Evolutionary conservation across 768 basidiomycete species (phyloP).

Genomic region (Lactarius tabidus): DNA sequence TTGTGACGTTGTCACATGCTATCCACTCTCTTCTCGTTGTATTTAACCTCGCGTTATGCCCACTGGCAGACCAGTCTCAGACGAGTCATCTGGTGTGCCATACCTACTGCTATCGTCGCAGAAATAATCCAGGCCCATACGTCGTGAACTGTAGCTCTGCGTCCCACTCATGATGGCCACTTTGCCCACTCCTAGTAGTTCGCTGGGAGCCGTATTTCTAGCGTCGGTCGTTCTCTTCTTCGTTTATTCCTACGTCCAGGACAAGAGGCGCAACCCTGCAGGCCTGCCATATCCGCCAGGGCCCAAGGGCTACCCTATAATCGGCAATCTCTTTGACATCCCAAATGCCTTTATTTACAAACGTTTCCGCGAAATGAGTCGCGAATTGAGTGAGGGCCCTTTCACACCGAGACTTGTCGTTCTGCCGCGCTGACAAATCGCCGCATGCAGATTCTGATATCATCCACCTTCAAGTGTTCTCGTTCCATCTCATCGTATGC

Average conservation of each 20-base stretch:
- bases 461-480: constrained; percentile 30
- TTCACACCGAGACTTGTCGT: too few species aligned
- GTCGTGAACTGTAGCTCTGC: background rate
- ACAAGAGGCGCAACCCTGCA: constrained; percentile 21
- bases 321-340: constrained; percentile 28
- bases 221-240: constrained; percentile 5
- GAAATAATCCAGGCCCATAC: background rate
- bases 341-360: constrained; percentile 27
- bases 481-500: constrained; percentile 33
- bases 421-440: background rate
- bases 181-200: constrained; percentile 3
- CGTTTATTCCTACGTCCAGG: constrained; percentile 16
- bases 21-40: too few species aligned
- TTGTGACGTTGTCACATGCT: too few species aligned
- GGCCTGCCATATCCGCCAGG: constrained; percentile 28
- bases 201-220: constrained; percentile 4
- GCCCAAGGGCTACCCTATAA: constrained; percentile 27
- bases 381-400: constrained; percentile 14
- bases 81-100: too few species aligned
- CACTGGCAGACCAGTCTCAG: too few species aligned
- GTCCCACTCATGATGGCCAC: constrained; percentile 10
- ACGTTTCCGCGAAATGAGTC: constrained; percentile 22
- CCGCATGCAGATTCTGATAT: constrained; percentile 30
- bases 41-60: too few species aligned
- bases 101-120: too few species aligned